A percentile compares a stretch with the other conserved stretches of the same genome.
Evolutionary conservation across 805 yeast species (phyloP).

Genomic region (Hanseniaspora lachancei): DNA sequence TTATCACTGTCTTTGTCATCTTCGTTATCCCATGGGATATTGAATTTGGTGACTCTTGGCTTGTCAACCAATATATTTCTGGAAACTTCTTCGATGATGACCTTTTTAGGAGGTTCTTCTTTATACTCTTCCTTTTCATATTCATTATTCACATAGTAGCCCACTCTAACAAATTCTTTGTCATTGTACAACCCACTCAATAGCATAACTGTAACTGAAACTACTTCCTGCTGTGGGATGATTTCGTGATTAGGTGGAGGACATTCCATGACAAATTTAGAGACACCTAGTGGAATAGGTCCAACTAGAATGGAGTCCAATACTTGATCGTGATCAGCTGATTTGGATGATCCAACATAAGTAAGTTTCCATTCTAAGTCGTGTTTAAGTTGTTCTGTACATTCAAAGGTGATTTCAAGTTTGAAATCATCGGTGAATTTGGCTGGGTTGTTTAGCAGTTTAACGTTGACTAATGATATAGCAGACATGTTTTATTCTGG

Average conservation of each 20-base stretch:
- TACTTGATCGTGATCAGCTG: conserved; percentile 93
- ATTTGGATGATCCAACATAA: conserved; percentile 89
- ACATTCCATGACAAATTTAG: conserved; percentile 82
- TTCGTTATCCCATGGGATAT: conserved; percentile 90
- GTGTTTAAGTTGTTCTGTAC: conserved; percentile 69
- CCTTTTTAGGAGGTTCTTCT: conserved; percentile 86
- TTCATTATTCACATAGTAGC: conserved; percentile 94
- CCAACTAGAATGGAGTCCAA: conserved; percentile 94
- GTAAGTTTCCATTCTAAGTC: conserved; percentile 96
- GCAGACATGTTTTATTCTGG: conserved; percentile 54
- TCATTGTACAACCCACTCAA: conserved; percentile 88
- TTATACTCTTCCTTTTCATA: conserved; percentile 86
- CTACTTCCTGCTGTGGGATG: conserved; percentile 91
- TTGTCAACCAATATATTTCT: conserved; percentile 92
- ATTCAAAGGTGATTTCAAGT: conserved; percentile 94
- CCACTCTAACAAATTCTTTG: conserved; percentile 90
- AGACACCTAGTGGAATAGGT: conserved; percentile 95
- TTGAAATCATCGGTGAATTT: conserved; percentile 85
- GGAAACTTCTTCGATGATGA: conserved; percentile 85
- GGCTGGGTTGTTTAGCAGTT: conserved; percentile 89
- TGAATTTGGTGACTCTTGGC: conserved; percentile 93
- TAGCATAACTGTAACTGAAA: conserved; percentile 85
- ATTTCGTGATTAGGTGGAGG: conserved; percentile 95
- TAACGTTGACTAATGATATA: conserved; percentile 80
- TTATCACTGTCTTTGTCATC: conserved; percentile 58